Evolutionary conservation across 352 stramenopile genomes (phyloP).

Genomic region (Phytopythium aichiense): DNA sequence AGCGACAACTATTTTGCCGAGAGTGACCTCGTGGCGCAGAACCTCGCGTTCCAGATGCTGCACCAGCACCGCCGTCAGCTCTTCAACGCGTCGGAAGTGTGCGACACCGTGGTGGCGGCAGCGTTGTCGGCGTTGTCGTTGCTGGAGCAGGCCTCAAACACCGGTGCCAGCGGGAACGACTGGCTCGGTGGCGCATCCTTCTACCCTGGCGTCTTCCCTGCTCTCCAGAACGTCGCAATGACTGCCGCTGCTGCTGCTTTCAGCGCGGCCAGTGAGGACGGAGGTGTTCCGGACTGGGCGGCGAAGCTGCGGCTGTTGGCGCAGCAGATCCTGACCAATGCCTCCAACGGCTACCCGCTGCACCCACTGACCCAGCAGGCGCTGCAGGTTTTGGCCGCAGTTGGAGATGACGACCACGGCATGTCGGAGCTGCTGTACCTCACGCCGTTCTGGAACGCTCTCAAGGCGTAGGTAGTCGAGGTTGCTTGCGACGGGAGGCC

Average conservation of each 20-base stretch:
- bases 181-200: slow-evolving; percentile 69
- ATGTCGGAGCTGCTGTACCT: slow-evolving; percentile 38
- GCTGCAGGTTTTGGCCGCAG: slow-evolving; percentile 21
- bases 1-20: slow-evolving; percentile 80
- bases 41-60: slow-evolving; percentile 41
- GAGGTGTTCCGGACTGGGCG: slow-evolving; percentile 2
- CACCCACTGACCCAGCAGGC: slow-evolving; percentile 39
- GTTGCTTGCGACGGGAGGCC: background rate
- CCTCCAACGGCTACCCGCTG: slow-evolving; percentile 13
- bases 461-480: background rate
- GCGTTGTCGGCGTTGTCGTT: slow-evolving; percentile 16
- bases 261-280: slow-evolving; percentile 9
- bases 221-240: slow-evolving; percentile 41
- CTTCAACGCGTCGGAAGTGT: slow-evolving; percentile 17
- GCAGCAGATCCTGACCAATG: slow-evolving; percentile 15
- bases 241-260: slow-evolving; percentile 32
- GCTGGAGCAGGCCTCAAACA: slow-evolving; percentile 25
- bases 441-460: slow-evolving; percentile 39
- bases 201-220: slow-evolving; percentile 59
- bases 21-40: slow-evolving; percentile 53
- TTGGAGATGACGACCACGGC: background rate
- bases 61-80: slow-evolving; percentile 13
- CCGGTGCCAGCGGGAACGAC: slow-evolving; percentile 10
- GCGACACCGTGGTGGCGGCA: slow-evolving; percentile 26
- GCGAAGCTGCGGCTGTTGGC: slow-evolving; percentile 17